These are phyloP conservation scores for Pseudogymnoascus sp. DNA, from an alignment of 2,329 filamentous ascomycete genomes.

Conservation along the genomic window DNA sequence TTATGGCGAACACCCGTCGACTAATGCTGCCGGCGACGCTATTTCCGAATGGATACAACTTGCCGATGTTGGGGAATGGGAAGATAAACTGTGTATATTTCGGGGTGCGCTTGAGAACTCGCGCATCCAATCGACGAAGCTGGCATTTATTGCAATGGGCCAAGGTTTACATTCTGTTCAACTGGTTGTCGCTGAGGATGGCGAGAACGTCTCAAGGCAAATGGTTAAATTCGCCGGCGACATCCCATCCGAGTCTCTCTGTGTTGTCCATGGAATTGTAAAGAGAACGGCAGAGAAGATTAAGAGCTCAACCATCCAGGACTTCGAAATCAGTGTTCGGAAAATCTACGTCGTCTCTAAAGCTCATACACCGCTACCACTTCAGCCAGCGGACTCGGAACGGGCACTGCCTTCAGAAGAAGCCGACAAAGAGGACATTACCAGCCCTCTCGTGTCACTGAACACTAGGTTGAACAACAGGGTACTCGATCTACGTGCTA, in stretches of 20 bases:
- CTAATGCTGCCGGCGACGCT: slow-evolving; percentile 38
- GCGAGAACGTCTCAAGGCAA: slow-evolving; percentile 47
- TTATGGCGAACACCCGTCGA: slow-evolving; percentile 51
- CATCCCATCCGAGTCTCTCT: slow-evolving; percentile 52
- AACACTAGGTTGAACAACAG: slow-evolving; percentile 60
- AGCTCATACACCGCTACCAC: background rate
- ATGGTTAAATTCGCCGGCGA: slow-evolving; percentile 60
- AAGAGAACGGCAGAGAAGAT: slow-evolving; percentile 55
- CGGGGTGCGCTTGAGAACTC: slow-evolving; percentile 55
- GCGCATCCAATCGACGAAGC: slow-evolving; percentile 55
- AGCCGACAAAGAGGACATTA: slow-evolving; percentile 24
- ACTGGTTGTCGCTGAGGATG: slow-evolving; percentile 46
- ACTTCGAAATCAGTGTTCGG: slow-evolving; percentile 55
- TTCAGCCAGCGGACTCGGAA: slow-evolving; percentile 28
- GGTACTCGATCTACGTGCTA: slow-evolving; percentile 55
- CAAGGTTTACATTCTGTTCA: slow-evolving; percentile 54
- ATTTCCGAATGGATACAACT: slow-evolving; percentile 38
- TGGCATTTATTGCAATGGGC: slow-evolving; percentile 56
- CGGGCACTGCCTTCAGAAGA: slow-evolving; percentile 29
- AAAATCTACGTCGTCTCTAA: slow-evolving; percentile 51
- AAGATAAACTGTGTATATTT: slow-evolving; percentile 43
- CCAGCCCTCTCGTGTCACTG: slow-evolving; percentile 49
- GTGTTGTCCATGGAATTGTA: slow-evolving; percentile 52
- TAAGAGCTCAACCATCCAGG: slow-evolving; percentile 51
- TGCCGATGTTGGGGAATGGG: slow-evolving; percentile 30